These are phyloP conservation scores for Sabuloglossum arenarium DNA, from an alignment of 495 filamentous ascomycete genomes.

Conservation along the genomic window DNA sequence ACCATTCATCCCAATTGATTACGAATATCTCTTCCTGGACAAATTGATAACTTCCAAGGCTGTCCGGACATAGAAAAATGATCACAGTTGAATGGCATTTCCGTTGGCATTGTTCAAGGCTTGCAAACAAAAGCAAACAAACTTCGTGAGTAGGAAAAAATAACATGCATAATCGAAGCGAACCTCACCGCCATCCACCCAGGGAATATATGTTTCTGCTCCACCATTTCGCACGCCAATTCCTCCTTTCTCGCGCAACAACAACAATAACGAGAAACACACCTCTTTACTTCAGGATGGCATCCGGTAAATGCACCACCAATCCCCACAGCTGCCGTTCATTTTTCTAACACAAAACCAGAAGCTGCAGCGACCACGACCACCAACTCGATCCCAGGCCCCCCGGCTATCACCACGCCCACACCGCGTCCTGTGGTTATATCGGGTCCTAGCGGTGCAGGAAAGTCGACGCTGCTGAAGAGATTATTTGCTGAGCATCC, in stretches of 20 bases:
- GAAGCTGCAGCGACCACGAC: neutral
- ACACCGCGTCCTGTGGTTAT: conserved; percentile 50
- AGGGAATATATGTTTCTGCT: neutral
- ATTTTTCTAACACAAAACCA: no score
- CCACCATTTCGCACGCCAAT: neutral
- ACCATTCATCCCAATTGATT: neutral
- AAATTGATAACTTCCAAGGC: neutral
- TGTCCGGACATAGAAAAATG: no score
- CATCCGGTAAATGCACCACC: neutral
- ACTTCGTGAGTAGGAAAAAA: no score
- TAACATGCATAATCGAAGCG: no score
- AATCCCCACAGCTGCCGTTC: no score
- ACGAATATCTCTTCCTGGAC: neutral
- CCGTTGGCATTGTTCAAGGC: no score
- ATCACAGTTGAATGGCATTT: no score
- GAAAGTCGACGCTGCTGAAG: conserved; percentile 74
- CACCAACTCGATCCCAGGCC: neutral
- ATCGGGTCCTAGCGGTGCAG: conserved; percentile 67
- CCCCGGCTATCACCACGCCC: neutral
- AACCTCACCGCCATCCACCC: neutral
- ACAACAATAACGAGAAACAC: neutral
- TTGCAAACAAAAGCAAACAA: no score
- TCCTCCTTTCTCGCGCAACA: neutral
- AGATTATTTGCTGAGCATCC: conserved; percentile 48
- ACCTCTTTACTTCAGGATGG: neutral